Evolutionary conservation across 805 yeast species (phyloP).

Genomic region (Henningerozyma blattae): DNA sequence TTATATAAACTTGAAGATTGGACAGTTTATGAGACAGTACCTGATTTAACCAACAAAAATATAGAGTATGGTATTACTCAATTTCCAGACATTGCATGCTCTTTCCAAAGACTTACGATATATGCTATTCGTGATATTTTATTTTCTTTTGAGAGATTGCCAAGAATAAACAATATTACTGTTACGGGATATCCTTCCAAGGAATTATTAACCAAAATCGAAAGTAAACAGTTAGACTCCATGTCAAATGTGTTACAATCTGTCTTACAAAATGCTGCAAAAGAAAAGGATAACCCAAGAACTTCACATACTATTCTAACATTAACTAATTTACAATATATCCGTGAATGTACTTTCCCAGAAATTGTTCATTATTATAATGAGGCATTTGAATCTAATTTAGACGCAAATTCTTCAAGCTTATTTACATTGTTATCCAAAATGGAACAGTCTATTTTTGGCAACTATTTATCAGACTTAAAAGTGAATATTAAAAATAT

Average conservation of each 20-base stretch:
- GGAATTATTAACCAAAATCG: slow-evolving; percentile 28
- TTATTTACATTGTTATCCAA: slow-evolving; percentile 33
- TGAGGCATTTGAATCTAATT: slow-evolving; percentile 33
- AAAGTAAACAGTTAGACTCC: slow-evolving; percentile 29
- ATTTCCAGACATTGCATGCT: slow-evolving; percentile 25
- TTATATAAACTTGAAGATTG: slow-evolving; percentile 31
- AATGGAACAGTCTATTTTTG: slow-evolving; percentile 42
- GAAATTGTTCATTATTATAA: slow-evolving; percentile 38
- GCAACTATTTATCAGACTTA: slow-evolving; percentile 39
- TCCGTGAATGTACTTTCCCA: slow-evolving; percentile 37
- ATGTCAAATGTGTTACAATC: slow-evolving; percentile 37
- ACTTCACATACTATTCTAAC: slow-evolving; percentile 38
- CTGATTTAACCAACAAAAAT: not conserved
- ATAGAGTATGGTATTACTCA: slow-evolving; percentile 26
- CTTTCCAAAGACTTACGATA: slow-evolving; percentile 25
- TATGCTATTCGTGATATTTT: slow-evolving; percentile 24
- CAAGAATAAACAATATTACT: slow-evolving; percentile 25
- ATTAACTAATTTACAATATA: slow-evolving; percentile 39
- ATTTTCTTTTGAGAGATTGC: slow-evolving; percentile 24
- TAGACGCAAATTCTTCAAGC: slow-evolving; percentile 32
- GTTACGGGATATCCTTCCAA: slow-evolving; percentile 27
- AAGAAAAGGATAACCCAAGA: slow-evolving; percentile 28
- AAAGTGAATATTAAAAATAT: slow-evolving; percentile 30
- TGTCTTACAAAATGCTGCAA: slow-evolving; percentile 29
- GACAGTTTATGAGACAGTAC: slow-evolving; percentile 21